Evolutionary conservation across 352 stramenopile species (phyloP), one percentile per base, ranked within the genome.

Genomic region (Pythium grandisporangium): DNA sequence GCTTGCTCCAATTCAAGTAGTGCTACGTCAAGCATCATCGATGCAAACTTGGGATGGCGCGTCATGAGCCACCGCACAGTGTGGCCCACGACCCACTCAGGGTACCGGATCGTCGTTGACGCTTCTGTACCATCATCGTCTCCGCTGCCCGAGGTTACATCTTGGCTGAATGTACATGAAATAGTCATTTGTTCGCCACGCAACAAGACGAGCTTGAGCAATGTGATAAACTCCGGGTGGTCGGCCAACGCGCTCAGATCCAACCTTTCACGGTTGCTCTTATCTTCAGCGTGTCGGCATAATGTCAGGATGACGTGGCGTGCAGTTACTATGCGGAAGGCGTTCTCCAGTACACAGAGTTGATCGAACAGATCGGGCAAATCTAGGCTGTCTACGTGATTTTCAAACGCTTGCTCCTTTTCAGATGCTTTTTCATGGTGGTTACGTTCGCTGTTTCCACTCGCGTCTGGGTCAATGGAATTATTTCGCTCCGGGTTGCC

Each of bases 1-100:
- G 76, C 82, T 19, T 43, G 34, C 35, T 93, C 81, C 0, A 95
- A 34, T 29, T 93, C 66, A 22, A 45, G 30, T 6, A 93, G 40
- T 24, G 58, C 81, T 35, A 73, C 70, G 10, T 81, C 64, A 30
- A 90, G 49, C 2, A 75, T 35, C 36, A 11, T 20, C 12, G 6
- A 6, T 1, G 13, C 10, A 11, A 53, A 29, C 20, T n/a, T n/a
- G n/a, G n/a, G n/a, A n/a, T n/a, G n/a, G n/a, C n/a, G n/a, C n/a
- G n/a, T n/a, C n/a, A n/a, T n/a, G n/a, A n/a, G n/a, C n/a, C n/a
- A n/a, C n/a, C n/a, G n/a, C n/a, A n/a, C n/a, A n/a, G n/a, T n/a
- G n/a, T n/a, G n/a, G n/a, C n/a, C n/a, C n/a, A n/a, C n/a, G n/a
- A n/a, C n/a, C n/a, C n/a, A n/a, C n/a, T n/a, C n/a, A n/a, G n/a